Evolutionary conservation across 768 basidiomycete species (phyloP).

Genomic region (Xerocomellus intermedius): DNA sequence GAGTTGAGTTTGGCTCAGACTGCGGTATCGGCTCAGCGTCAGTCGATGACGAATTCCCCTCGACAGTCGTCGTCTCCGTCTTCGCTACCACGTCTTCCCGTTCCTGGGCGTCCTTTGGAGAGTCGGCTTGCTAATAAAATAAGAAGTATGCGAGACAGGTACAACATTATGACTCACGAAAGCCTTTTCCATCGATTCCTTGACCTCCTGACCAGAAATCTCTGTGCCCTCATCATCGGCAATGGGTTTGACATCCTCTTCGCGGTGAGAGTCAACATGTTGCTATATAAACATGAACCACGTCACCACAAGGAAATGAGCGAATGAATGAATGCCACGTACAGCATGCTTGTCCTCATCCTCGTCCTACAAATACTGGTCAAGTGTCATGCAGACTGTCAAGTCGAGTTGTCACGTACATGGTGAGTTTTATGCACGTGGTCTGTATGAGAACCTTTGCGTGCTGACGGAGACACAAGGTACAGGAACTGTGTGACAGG

Average conservation of each 20-base stretch:
- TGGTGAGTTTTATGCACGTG: slow-evolving; percentile 19
- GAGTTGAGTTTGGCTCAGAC: neutral
- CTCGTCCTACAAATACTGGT: slow-evolving; percentile 16
- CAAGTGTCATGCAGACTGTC: slow-evolving; percentile 1
- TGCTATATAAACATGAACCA: slow-evolving; percentile 14
- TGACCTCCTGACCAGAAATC: slow-evolving; percentile 29
- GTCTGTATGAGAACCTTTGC: slow-evolving; percentile 18
- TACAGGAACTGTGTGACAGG: slow-evolving; percentile 26
- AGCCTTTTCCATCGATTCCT: slow-evolving; percentile 29
- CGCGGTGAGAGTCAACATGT: slow-evolving; percentile 9
- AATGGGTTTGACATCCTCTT: slow-evolving; percentile 12
- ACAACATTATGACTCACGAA: slow-evolving; percentile 19
- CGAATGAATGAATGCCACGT: slow-evolving; percentile 1
- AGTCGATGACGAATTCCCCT: neutral
- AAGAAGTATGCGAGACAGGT: neutral
- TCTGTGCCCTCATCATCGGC: slow-evolving; percentile 33
- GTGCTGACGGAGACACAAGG: slow-evolving; percentile 32
- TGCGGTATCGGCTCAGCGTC: neutral
- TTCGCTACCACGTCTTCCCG: slow-evolving; percentile 22
- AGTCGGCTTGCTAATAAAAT: slow-evolving; percentile 28
- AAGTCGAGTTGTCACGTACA: slow-evolving; percentile 19
- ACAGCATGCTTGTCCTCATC: slow-evolving; percentile 17
- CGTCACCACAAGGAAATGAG: neutral
- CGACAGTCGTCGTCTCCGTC: neutral
- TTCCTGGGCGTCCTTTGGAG: slow-evolving; percentile 32